A percentile compares a stretch with the other conserved stretches of the same genome.
Conservation (phyloP, 2,329 filamentous ascomycete species). For the Curvularia sp. region DNA sequence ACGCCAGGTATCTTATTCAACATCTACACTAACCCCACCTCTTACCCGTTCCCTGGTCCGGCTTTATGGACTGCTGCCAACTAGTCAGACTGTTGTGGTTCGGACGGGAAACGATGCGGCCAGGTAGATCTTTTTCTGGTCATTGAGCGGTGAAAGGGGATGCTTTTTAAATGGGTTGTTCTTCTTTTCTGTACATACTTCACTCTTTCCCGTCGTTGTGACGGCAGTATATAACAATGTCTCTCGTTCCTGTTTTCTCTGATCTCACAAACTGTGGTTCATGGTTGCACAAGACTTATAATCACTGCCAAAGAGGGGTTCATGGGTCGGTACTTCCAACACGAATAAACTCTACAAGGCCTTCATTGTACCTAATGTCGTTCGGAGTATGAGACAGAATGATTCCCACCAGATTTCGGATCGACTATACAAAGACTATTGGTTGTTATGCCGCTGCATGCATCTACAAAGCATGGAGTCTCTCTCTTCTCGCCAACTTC, state of each 20-base stretch:
- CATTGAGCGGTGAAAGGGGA: neutral
- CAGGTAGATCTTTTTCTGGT: neutral
- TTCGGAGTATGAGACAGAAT: too few relatives aligned
- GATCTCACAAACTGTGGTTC: neutral
- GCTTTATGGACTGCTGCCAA: slow-evolving; percentile 46
- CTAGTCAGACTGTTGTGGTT: slow-evolving; percentile 13
- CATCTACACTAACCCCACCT: slow-evolving; percentile 44
- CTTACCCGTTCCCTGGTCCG: slow-evolving; percentile 50
- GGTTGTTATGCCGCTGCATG: too few relatives aligned
- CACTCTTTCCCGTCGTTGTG: neutral
- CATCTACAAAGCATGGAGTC: too few relatives aligned
- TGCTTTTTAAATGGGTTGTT: neutral
- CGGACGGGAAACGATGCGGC: neutral
- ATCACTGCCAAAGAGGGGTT: neutral
- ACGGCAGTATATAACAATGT: neutral
- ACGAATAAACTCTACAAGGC: too few relatives aligned
- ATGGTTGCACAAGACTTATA: neutral
- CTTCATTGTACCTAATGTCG: too few relatives aligned
- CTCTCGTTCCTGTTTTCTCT: neutral
- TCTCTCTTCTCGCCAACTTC: too few relatives aligned
- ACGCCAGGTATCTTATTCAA: slow-evolving; percentile 56
- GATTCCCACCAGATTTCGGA: too few relatives aligned
- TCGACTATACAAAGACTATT: too few relatives aligned
- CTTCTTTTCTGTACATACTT: neutral
- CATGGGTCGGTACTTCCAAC: neutral